Conservation (phyloP, 495 filamentous ascomycete species). For the Daldinia childiae region DNA sequence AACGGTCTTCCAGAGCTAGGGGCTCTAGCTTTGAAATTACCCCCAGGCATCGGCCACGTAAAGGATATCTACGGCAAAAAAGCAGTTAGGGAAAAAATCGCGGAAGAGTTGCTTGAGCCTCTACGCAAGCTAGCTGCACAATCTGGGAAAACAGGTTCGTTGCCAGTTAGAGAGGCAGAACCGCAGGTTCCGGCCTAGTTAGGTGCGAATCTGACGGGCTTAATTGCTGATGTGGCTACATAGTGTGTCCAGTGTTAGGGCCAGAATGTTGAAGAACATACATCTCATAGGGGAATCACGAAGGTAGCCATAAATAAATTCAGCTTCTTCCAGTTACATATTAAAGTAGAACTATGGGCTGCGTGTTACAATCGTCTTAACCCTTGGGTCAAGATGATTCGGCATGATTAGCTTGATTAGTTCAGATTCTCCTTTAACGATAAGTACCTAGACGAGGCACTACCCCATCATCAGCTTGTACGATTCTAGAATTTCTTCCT, state of each 20-base stretch:
- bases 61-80: slow-evolving; percentile 39
- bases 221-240: not conserved
- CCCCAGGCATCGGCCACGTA: slow-evolving; percentile 38
- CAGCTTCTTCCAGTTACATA: not conserved
- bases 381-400: not conserved
- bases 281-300: not conserved
- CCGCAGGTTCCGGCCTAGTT: not conserved
- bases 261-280: not conserved
- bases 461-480: not conserved
- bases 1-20: slow-evolving; percentile 23
- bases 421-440: not conserved
- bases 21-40: slow-evolving; percentile 27
- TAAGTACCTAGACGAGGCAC: not conserved
- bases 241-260: not conserved
- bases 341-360: not conserved
- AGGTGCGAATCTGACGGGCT: not conserved
- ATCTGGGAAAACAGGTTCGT: slow-evolving; percentile 15
- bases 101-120: slow-evolving; percentile 42
- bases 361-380: not conserved
- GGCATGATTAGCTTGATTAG: not conserved
- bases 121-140: slow-evolving; percentile 28
- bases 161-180: not conserved
- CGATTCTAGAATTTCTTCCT: not conserved
- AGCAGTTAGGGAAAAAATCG: slow-evolving; percentile 45
- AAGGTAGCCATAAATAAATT: not conserved